phyloP scores from a whole-genome alignment of 805 yeast genomes.

The Metschnikowia koreensis region DNA sequence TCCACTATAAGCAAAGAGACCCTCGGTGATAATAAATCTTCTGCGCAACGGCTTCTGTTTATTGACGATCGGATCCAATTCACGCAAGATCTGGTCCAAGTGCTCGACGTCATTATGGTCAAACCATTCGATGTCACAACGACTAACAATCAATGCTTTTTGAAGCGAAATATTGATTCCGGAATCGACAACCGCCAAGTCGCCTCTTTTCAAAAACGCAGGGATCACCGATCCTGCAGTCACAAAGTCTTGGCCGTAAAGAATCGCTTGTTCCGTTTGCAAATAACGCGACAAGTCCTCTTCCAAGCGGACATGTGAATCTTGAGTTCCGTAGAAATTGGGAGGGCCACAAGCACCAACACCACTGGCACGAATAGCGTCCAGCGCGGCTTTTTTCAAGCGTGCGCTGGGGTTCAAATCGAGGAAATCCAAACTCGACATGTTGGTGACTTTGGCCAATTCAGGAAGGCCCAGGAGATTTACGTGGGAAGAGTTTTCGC shows the following conservation, averaged over 20 bases:
- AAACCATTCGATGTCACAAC: constrained; percentile 80
- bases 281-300: constrained; percentile 71
- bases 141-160: constrained; percentile 81
- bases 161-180: constrained; percentile 75
- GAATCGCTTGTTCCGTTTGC: constrained; percentile 72
- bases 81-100: constrained; percentile 64
- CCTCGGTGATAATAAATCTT: constrained; percentile 90
- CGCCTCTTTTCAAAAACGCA: constrained; percentile 94
- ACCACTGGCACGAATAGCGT: constrained; percentile 67
- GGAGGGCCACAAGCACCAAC: constrained; percentile 99
- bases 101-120: constrained; percentile 88
- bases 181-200: constrained; percentile 82
- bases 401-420: constrained; percentile 50
- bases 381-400: constrained; percentile 53
- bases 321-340: constrained; percentile 94
- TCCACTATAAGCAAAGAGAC: constrained; percentile 77
- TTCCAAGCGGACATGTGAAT: constrained; percentile 79
- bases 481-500: constrained; percentile 47
- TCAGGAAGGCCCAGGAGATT: constrained; percentile 27
- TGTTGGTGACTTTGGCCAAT: constrained; percentile 49
- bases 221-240: constrained; percentile 88
- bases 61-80: constrained; percentile 56
- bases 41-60: constrained; percentile 79
- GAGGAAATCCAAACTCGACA: constrained; percentile 71
- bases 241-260: constrained; percentile 91